A percentile compares a stretch with the other conserved stretches of the same genome.
Evolutionary conservation across 148 eudicot species (phyloP).

Genomic region (Chenopodium suecicum): DNA sequence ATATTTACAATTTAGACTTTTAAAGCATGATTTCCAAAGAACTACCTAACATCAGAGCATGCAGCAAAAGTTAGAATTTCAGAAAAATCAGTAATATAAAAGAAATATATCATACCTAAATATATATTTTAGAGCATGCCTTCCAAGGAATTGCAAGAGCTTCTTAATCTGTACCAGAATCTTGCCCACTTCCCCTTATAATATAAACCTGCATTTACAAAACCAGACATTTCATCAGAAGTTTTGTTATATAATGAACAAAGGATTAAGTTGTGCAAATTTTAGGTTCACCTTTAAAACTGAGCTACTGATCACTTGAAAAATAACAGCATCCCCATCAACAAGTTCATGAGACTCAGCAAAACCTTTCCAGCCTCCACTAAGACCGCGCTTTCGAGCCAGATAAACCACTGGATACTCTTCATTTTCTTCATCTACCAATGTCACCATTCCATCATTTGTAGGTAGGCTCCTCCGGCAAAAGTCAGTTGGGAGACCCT

Average conservation of each 20-base stretch:
- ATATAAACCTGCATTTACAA: conserved; percentile 22
- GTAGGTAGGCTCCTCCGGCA: conserved; percentile 58
- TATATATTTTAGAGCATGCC: neutral
- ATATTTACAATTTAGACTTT: too few species aligned
- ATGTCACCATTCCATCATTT: conserved; percentile 53
- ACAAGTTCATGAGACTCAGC: conserved; percentile 63
- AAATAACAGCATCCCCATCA: conserved; percentile 83
- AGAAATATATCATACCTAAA: neutral
- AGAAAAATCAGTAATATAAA: neutral
- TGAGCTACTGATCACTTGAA: conserved; percentile 53
- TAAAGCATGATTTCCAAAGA: neutral
- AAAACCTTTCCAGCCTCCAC: conserved; percentile 95
- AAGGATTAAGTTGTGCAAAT: neutral
- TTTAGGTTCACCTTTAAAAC: conserved; percentile 50
- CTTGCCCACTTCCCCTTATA: conserved; percentile 20
- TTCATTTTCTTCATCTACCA: conserved; percentile 72
- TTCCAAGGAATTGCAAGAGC: neutral
- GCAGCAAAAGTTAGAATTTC: neutral
- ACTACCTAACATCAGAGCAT: neutral
- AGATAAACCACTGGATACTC: conserved; percentile 64
- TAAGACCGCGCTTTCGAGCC: conserved; percentile 73
- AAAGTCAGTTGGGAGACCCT: conserved; percentile 42
- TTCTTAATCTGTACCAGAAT: conserved; percentile 12
- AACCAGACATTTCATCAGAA: neutral
- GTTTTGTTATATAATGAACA: neutral